Evolutionary conservation across 768 basidiomycete genomes (phyloP).

Genomic region (Termitomyces sp.): DNA sequence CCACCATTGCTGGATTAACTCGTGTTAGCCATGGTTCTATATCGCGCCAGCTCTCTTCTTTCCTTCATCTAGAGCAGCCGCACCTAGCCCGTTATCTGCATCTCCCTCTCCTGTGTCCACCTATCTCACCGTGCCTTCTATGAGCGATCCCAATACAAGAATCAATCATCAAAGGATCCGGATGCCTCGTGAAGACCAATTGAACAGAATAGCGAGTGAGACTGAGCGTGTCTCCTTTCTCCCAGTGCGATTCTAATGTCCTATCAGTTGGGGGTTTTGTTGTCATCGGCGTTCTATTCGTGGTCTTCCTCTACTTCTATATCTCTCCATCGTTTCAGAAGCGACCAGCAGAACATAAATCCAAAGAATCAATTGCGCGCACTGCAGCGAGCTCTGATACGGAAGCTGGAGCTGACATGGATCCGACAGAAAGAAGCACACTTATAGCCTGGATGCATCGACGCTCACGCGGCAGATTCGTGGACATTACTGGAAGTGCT

Average conservation of each 20-base stretch:
- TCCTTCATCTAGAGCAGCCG: not conserved
- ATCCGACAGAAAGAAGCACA: slow-evolving; percentile 15
- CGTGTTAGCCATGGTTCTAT: not conserved
- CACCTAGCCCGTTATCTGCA: too few relatives aligned
- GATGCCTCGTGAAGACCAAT: not conserved
- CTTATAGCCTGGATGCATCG: slow-evolving; percentile 28
- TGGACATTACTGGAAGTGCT: slow-evolving; percentile 9
- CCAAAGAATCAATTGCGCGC: not conserved
- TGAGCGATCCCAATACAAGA: not conserved
- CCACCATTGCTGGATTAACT: not conserved
- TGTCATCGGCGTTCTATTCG: slow-evolving; percentile 22
- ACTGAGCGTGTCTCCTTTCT: not conserved
- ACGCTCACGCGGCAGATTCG: slow-evolving; percentile 28
- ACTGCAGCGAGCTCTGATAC: slow-evolving; percentile 7
- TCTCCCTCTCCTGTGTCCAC: not conserved
- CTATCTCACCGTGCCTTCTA: not conserved
- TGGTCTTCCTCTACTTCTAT: slow-evolving; percentile 25
- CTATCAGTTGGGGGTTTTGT: slow-evolving; percentile 23
- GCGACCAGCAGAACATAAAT: not conserved
- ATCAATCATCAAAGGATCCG: not conserved
- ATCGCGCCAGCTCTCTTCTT: not conserved
- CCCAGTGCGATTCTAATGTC: not conserved
- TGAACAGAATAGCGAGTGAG: slow-evolving; percentile 2
- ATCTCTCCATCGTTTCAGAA: slow-evolving; percentile 20
- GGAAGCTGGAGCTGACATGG: slow-evolving; percentile 13